A percentile compares a stretch with the other conserved stretches of the same genome.
These are phyloP conservation scores for Scedosporium boydii DNA, from an alignment of 2,329 filamentous ascomycete genomes.

Conservation along the genomic window DNA sequence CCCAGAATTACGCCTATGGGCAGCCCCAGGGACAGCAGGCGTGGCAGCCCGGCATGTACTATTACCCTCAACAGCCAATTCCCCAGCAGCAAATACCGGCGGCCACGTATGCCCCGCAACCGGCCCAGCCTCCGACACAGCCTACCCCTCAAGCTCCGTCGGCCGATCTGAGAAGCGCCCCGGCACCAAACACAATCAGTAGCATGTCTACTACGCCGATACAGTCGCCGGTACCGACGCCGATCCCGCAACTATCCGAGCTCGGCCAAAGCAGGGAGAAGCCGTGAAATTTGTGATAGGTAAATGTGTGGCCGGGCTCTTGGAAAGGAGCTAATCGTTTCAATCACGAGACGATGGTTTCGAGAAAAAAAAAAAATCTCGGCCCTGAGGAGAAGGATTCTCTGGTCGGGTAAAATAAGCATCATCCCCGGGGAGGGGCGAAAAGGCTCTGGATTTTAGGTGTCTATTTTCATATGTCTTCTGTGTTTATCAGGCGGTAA, in stretches of 20 bases:
- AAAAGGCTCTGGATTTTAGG: neutral
- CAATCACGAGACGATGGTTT: too few species aligned
- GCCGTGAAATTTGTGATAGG: neutral
- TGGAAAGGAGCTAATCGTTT: neutral
- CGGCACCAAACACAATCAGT: neutral
- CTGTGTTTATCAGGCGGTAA: neutral
- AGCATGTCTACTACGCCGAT: conserved; percentile 1
- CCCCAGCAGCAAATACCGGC: neutral
- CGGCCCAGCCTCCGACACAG: conserved; percentile 1
- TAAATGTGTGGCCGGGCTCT: neutral
- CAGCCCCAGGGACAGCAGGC: neutral
- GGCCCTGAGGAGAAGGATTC: neutral
- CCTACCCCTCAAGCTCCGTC: neutral
- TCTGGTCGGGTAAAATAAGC: neutral
- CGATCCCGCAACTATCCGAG: neutral
- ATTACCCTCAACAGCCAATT: neutral
- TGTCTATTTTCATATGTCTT: conserved; percentile 3
- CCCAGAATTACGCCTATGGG: neutral
- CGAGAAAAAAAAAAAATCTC: neutral
- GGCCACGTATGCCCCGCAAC: conserved; percentile 1
- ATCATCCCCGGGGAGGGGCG: neutral
- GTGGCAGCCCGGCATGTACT: neutral
- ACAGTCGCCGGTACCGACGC: too few species aligned
- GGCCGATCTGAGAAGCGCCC: neutral
- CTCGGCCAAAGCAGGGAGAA: neutral